A percentile compares a stretch with the other conserved stretches of the same genome.
Evolutionary conservation across 495 filamentous ascomycete species (phyloP).

Genomic region (Talaromyces adpressus): DNA sequence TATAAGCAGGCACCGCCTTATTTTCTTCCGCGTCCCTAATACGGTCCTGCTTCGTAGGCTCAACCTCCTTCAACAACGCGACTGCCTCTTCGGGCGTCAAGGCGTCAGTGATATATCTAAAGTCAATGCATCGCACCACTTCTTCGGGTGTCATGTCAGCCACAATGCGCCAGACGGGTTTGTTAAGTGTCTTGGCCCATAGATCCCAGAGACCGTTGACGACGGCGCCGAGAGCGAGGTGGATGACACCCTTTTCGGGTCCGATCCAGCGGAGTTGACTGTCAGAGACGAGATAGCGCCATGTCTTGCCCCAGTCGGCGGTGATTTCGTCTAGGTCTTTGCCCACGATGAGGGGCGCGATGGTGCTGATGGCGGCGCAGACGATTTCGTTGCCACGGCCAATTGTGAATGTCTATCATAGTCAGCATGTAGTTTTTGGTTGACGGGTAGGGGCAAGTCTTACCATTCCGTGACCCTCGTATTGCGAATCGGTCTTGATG

Average conservation of each 20-base stretch:
- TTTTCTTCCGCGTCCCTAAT: slow-evolving; percentile 62
- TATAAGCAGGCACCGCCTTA: slow-evolving; percentile 81
- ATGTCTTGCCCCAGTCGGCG: slow-evolving; percentile 78
- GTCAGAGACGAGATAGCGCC: slow-evolving; percentile 86
- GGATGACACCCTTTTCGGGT: slow-evolving; percentile 91
- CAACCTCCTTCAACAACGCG: slow-evolving; percentile 54
- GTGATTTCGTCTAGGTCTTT: slow-evolving; percentile 70
- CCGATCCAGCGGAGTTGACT: slow-evolving; percentile 91
- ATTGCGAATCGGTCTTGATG: slow-evolving; percentile 66
- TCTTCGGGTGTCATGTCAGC: slow-evolving; percentile 85
- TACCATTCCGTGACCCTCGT: slow-evolving; percentile 84
- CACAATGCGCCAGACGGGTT: slow-evolving; percentile 87
- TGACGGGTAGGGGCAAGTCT: not conserved
- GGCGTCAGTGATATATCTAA: slow-evolving; percentile 91
- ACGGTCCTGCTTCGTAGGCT: slow-evolving; percentile 57
- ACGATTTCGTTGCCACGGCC: slow-evolving; percentile 94
- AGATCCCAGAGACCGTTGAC: slow-evolving; percentile 95
- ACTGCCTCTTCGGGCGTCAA: slow-evolving; percentile 81
- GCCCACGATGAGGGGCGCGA: slow-evolving; percentile 64
- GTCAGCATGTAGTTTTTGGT: not conserved
- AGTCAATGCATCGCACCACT: slow-evolving; percentile 82
- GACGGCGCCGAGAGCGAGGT: slow-evolving; percentile 82
- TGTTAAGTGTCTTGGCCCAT: slow-evolving; percentile 78
- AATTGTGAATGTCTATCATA: slow-evolving; percentile 80
- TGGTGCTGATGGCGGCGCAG: slow-evolving; percentile 71